A percentile compares a stretch with the other conserved stretches of the same genome.
These are phyloP conservation scores for Dillenia turbinata DNA, from an alignment of 164 flowering plant species.

Conservation along the genomic window DNA sequence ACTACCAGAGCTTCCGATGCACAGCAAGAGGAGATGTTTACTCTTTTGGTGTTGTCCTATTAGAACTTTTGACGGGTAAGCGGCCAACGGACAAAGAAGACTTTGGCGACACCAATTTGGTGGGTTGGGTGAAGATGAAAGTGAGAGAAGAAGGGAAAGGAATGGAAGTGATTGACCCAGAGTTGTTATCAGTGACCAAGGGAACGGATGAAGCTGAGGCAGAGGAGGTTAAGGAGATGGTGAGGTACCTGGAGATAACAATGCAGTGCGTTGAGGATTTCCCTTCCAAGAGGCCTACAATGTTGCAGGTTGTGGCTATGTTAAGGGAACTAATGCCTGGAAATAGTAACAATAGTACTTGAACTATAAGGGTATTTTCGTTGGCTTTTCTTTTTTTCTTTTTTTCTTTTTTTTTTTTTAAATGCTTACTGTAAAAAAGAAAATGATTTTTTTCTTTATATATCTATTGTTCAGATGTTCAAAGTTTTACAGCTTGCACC, in stretches of 20 bases:
- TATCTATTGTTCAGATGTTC: no score
- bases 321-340: slow-evolving; percentile 58
- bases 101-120: slow-evolving; percentile 68
- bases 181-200: slow-evolving; percentile 29
- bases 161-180: slow-evolving; percentile 73
- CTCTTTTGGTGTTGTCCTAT: slow-evolving; percentile 53
- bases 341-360: slow-evolving; percentile 29
- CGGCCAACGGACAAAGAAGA: slow-evolving; percentile 70
- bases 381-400: no score
- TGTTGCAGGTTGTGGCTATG: slow-evolving; percentile 86
- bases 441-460: no score
- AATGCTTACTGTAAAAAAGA: no score
- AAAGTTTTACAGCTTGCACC: no score
- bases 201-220: slow-evolving; percentile 32
- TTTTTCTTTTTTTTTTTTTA: no score
- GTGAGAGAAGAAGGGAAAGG: slow-evolving; percentile 75
- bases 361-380: background rate
- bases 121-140: slow-evolving; percentile 76
- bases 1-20: slow-evolving; percentile 77
- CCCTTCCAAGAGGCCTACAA: slow-evolving; percentile 82
- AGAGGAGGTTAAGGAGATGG: slow-evolving; percentile 60
- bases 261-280: slow-evolving; percentile 83
- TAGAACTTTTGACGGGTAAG: slow-evolving; percentile 60
- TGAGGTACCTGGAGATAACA: slow-evolving; percentile 59
- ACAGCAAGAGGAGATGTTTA: slow-evolving; percentile 74